Conservation (phyloP, 2,329 filamentous ascomycete genomes). For the Fusarium sulawesiense region DNA sequence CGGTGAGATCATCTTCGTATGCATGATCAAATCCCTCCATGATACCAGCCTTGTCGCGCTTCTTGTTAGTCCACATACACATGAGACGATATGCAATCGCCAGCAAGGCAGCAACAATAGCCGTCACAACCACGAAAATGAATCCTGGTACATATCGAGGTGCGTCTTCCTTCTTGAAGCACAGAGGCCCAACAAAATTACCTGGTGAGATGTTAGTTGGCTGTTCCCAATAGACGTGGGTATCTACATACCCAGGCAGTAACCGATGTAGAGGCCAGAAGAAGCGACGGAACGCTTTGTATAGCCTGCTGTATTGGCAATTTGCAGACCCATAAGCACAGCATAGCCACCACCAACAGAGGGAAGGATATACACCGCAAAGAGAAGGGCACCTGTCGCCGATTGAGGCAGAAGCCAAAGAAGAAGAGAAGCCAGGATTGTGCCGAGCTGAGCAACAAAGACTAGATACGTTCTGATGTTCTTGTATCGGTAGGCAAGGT, state of each 20-base stretch:
- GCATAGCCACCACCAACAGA: constrained; percentile 59
- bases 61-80: constrained; percentile 58
- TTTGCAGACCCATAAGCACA: constrained; percentile 53
- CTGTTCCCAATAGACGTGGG: too few relatives aligned
- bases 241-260: constrained; percentile 55
- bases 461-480: constrained; percentile 54
- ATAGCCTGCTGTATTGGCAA: constrained; percentile 65
- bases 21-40: constrained; percentile 63
- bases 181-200: constrained; percentile 59
- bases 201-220: constrained; percentile 8
- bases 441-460: constrained; percentile 54
- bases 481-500: constrained; percentile 53
- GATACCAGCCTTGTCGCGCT: constrained; percentile 55
- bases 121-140: constrained; percentile 52
- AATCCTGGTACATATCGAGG: constrained; percentile 55
- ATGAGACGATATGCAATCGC: constrained; percentile 57
- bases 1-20: constrained; percentile 64
- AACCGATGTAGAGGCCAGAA: constrained; percentile 62
- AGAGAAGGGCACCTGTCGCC: constrained; percentile 56
- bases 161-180: constrained; percentile 55
- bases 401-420: constrained; percentile 35
- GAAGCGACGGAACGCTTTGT: constrained; percentile 62
- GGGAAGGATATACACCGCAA: constrained; percentile 61
- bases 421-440: constrained; percentile 48
- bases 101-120: constrained; percentile 48